Evolutionary conservation across 2,329 filamentous ascomycete species (phyloP).

Genomic region (Trichophyton schoenleinii): DNA sequence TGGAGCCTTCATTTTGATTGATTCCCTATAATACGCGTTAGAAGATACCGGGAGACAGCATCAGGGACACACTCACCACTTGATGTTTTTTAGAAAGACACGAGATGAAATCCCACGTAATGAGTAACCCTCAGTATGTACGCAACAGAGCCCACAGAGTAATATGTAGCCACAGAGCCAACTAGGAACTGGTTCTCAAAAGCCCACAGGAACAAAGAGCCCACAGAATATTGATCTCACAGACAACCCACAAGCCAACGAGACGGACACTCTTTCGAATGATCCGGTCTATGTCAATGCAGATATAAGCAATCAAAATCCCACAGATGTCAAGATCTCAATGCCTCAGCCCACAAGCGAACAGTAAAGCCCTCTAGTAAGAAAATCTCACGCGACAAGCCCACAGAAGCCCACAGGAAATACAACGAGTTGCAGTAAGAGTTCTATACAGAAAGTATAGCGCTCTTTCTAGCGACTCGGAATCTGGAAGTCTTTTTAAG

Average conservation of each 20-base stretch:
- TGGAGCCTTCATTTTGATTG: conserved; percentile 28
- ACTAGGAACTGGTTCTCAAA: conserved; percentile 7
- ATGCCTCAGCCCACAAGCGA: conserved; percentile 30
- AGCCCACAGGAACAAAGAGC: conserved; percentile 10
- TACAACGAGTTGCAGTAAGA: conserved; percentile 12
- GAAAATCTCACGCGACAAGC: conserved; percentile 26
- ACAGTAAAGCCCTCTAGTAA: conserved; percentile 21
- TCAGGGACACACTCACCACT: neutral
- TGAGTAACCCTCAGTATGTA: conserved; percentile 1
- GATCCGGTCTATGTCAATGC: conserved; percentile 21
- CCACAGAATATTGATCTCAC: conserved; percentile 10
- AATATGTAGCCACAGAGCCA: conserved; percentile 5
- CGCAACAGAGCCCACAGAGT: conserved; percentile 16
- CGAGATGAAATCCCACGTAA: neutral
- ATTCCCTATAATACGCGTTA: neutral
- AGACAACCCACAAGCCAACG: neutral
- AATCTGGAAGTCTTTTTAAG: conserved; percentile 21
- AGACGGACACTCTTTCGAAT: conserved; percentile 18
- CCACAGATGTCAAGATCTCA: conserved; percentile 19
- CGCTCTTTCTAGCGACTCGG: conserved; percentile 12
- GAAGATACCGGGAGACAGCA: neutral
- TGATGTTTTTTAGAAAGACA: neutral
- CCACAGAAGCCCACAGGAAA: conserved; percentile 31
- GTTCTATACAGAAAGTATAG: conserved; percentile 8
- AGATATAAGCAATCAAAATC: conserved; percentile 4